Evolutionary conservation across 2,329 filamentous ascomycete genomes (phyloP).

Genomic region (Sporothrix inflata): DNA sequence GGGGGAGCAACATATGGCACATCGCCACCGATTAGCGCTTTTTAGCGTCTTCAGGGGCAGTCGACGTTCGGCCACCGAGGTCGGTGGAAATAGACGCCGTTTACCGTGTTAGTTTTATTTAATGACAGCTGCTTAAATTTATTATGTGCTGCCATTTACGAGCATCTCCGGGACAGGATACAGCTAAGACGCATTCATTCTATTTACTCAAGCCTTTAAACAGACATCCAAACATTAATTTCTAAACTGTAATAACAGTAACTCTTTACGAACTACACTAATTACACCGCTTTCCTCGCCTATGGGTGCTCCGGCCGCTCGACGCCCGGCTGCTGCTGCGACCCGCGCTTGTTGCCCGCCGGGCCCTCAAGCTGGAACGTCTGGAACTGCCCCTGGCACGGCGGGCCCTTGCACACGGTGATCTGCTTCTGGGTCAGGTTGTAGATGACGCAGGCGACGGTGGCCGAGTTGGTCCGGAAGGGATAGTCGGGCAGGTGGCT

Average conservation of each 20-base stretch:
- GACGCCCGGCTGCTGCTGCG: slow-evolving; percentile 16
- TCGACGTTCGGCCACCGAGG: neutral
- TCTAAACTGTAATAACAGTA: too few species aligned
- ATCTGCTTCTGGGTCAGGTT: slow-evolving; percentile 32
- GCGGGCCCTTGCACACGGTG: slow-evolving; percentile 37
- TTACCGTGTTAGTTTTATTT: too few species aligned
- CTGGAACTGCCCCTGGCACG: slow-evolving; percentile 34
- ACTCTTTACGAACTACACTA: too few species aligned
- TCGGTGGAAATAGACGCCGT: neutral
- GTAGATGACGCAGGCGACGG: slow-evolving; percentile 38
- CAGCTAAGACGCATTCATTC: too few species aligned
- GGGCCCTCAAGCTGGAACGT: slow-evolving; percentile 27
- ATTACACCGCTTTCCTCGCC: too few species aligned
- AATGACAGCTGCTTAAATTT: too few species aligned
- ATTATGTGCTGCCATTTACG: too few species aligned
- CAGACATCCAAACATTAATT: too few species aligned
- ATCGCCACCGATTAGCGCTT: neutral
- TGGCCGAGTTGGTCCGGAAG: slow-evolving; percentile 29
- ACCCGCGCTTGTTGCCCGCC: slow-evolving; percentile 24
- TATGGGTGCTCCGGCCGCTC: slow-evolving; percentile 17
- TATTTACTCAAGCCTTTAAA: too few species aligned
- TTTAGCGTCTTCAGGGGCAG: neutral
- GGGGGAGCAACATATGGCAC: neutral
- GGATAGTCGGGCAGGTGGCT: slow-evolving; percentile 32
- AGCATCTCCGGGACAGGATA: too few species aligned